A percentile compares a stretch with the other conserved stretches of the same genome.
phyloP scores from a whole-genome alignment of 2,329 filamentous ascomycete genomes.

The Botrytis galanthina region DNA sequence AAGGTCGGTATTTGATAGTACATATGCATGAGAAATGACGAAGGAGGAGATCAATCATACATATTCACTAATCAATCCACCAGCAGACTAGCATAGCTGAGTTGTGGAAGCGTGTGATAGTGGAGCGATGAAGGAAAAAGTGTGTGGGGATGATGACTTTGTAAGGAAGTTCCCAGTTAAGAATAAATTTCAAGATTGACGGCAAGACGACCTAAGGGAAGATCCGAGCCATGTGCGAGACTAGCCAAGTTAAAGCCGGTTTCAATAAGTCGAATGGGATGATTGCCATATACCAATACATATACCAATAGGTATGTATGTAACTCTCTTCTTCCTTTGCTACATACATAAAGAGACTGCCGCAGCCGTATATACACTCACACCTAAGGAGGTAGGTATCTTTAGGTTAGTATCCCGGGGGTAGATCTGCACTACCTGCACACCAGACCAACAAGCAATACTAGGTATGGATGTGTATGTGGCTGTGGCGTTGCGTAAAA shows the following conservation, averaged over 20 bases:
- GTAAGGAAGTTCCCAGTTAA: conserved; percentile 10
- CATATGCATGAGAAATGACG: conserved; percentile 17
- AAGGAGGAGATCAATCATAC: conserved; percentile 9
- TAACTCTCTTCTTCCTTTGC: neutral
- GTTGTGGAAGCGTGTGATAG: neutral
- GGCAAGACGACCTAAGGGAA: conserved; percentile 3
- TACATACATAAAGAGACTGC: neutral
- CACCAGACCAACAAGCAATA: neutral
- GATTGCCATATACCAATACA: neutral
- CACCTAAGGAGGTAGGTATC: neutral
- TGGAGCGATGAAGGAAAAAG: conserved; percentile 16
- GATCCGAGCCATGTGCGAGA: conserved; percentile 1
- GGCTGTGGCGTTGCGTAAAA: conserved; percentile 4
- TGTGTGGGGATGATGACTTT: conserved; percentile 18
- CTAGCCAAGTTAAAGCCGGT: neutral
- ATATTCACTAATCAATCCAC: conserved; percentile 15
- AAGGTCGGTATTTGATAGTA: conserved; percentile 1
- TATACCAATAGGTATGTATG: neutral
- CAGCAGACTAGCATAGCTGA: conserved; percentile 15
- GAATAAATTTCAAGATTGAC: neutral
- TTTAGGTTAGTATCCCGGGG: neutral
- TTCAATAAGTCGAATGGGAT: neutral
- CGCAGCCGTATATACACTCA: neutral
- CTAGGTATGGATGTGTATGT: too few species aligned
- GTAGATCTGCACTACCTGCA: neutral